Base-by-base conservation (phyloP, 306 rosid genomes). In the peach (Prunus persica) region DNA sequence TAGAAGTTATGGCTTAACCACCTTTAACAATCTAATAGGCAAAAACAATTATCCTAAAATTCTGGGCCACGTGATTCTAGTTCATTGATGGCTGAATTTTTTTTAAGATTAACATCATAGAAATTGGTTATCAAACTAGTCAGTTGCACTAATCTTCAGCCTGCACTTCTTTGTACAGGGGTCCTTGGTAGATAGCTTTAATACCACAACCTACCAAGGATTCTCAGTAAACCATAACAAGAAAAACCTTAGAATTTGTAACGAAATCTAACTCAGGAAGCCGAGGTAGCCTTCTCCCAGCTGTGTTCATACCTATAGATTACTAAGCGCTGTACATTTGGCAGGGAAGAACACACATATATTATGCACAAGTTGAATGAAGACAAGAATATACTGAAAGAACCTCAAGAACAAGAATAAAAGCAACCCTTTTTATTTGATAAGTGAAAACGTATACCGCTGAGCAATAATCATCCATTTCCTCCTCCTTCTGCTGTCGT, bases 401-500 rank as follows among this genome's bases (percentile, higher is more conserved):
- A 28, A 45, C 9, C 43, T 6, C 27, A 27, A 6, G 34, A 51
- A 34, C 71, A 77, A 73, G n/a, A 6, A 80, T 22, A 54, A 19
- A 56, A 6, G 0, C 22, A 55, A 54, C 15, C 22, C 5, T n/a
- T 54, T 34, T 62, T 7, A 28, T 10, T 28, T 71, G 57, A 11
- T 4, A 28, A 55, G 43, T 71, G 74, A 68, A 27, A n/a, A 54
- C 47, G 61, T 76, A 77, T 69, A 95, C 99, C 93, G 88, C 90
- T 10, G 99, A 96, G 79, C 96, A 92, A 84, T 92, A 89, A 86
- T 96, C 97, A 76, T 96, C 98, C 92, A 91, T 89, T 83, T 89
- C 89, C 87, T 96, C 99, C 89, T 96, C 99, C 90, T 91, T 92
- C 78, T 79, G 92, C 82, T 92, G 99, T 75, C 96, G 87, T 79